Base-by-base conservation (phyloP, 1,284 basidiomycete species). In the Tilletia horrida region DNA sequence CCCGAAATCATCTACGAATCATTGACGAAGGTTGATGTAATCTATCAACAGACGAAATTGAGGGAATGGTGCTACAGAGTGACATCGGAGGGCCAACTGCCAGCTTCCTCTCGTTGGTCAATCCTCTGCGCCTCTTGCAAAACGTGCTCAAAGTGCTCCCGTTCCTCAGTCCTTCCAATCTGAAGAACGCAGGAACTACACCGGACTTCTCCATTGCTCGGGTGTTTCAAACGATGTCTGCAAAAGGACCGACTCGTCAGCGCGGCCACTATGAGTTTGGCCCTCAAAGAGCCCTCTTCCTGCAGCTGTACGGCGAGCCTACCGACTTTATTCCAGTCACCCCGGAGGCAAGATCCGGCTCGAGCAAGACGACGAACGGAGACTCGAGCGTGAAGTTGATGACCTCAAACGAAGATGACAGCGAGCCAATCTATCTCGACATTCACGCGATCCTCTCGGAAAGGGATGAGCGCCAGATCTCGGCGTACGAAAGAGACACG, bases 51-150 rank as follows among this genome's bases (percentile, higher is more conserved):
- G 55, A 35, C 7, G 16, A 40, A 25, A 3, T 35, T 16, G 55
- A 59, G 29, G n/a, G 35, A 29, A 7, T 18, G 29, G 18, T 59
- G 14, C 27, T 59, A 9, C 27, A 29, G 23, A 31, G 27, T 29
- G 55, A 59, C 27, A 59, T 59, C n/a, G 55, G 55, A 14, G 55
- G 29, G n/a, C 55, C 55, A 3, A 59, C 55, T 1, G 55, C 31
- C 29, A 59, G 31, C 27, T 31, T 59, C 27, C 55, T 59, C 29
- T 31, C 55, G 6, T 21, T 59, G 13, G 4, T 16, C 55, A 29
- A 59, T 29, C 25, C 8, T 16, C 13, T 23, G 13, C 11, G 7
- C 21, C 50, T 52, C 21, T 21, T 52, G 23, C 50, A 52, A 7
- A 52, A 25, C 23, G 13, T 52, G 23, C 21, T 52, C 21, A 59